These are phyloP conservation scores for Benincasa hispida DNA, from an alignment of 306 rosid genomes.

Conservation along the genomic window DNA sequence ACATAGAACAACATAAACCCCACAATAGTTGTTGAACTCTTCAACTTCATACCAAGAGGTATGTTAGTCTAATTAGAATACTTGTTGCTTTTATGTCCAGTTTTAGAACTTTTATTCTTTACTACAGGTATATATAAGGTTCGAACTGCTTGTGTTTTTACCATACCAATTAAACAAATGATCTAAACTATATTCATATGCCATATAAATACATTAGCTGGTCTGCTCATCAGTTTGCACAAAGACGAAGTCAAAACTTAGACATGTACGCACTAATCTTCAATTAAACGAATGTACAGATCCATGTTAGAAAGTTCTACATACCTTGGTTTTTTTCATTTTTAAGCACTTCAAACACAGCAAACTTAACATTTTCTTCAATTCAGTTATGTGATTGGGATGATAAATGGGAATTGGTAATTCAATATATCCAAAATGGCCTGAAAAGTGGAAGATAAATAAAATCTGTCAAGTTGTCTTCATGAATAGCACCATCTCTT, in stretches of 20 bases:
- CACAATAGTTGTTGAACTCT: too few species aligned
- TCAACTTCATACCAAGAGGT: not conserved
- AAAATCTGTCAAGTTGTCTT: not conserved
- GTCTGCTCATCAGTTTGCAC: not conserved
- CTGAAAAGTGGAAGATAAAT: constrained; percentile 33
- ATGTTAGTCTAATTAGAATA: not conserved
- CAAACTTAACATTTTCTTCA: constrained; percentile 15
- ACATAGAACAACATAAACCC: too few species aligned
- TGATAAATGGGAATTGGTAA: not conserved
- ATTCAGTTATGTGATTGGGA: not conserved
- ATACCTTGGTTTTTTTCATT: constrained; percentile 53
- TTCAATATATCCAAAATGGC: not conserved
- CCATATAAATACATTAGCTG: not conserved
- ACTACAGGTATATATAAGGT: not conserved
- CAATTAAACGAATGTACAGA: not conserved
- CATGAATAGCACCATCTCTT: not conserved
- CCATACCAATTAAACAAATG: not conserved
- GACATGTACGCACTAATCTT: not conserved
- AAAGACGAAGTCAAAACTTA: not conserved
- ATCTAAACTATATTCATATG: not conserved
- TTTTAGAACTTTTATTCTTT: not conserved
- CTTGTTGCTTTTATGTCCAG: not conserved
- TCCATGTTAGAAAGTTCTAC: not conserved
- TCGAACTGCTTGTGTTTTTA: not conserved
- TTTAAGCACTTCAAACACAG: not conserved